These are phyloP conservation scores for Phaeophleospora eucalypticola DNA, from an alignment of 2,329 filamentous ascomycete species.

Conservation along the genomic window DNA sequence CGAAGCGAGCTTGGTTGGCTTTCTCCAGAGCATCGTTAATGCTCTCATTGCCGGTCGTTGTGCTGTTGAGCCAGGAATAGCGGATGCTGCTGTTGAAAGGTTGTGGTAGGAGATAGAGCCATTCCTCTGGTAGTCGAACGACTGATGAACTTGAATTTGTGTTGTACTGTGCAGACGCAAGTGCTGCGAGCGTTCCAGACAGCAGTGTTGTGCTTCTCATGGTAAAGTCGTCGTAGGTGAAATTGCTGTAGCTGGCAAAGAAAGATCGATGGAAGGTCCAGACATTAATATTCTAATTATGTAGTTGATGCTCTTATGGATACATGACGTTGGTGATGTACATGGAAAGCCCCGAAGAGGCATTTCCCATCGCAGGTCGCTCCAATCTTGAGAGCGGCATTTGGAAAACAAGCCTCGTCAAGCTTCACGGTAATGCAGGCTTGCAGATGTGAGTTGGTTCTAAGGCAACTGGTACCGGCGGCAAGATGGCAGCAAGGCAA, in stretches of 20 bases:
- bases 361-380: too few relatives aligned
- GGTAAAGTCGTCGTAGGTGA: too few relatives aligned
- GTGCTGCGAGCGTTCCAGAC: not conserved
- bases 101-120: constrained; percentile 4
- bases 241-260: too few relatives aligned
- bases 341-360: too few relatives aligned
- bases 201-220: not conserved
- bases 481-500: not conserved
- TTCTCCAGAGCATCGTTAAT: constrained; percentile 1
- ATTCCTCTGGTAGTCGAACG: constrained; percentile 1
- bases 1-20: constrained; percentile 4
- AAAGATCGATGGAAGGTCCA: too few relatives aligned
- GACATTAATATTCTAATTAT: too few relatives aligned
- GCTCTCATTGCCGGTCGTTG: constrained; percentile 1
- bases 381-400: not conserved
- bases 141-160: not conserved
- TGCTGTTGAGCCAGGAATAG: constrained; percentile 5
- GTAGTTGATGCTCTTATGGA: too few relatives aligned
- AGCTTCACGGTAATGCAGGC: not conserved
- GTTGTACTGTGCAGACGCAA: not conserved
- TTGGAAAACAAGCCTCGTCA: not conserved
- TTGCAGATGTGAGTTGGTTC: not conserved
- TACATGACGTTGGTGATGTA: too few relatives aligned
- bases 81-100: constrained; percentile 3
- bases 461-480: not conserved